Evolutionary conservation across 306 rosid species (phyloP), one percentile per base, ranked within the genome.

Genomic region (Castanea sativa): DNA sequence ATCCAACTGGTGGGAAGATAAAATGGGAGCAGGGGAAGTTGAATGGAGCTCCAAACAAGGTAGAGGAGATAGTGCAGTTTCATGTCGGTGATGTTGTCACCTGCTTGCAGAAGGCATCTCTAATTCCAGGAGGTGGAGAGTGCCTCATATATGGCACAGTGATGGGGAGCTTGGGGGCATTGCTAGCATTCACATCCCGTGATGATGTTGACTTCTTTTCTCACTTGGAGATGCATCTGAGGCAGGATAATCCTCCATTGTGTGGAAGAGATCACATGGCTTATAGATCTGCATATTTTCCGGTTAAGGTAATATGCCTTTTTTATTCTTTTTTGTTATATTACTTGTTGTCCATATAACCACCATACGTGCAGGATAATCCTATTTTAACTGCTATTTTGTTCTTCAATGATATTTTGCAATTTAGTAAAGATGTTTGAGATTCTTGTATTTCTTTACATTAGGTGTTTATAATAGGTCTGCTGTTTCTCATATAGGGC

Each of bases 241-340:
- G 99, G 87, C 99, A 95, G 91, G 98, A 95, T 69, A 86, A 92
- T 85, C 98, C 97, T 1, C 98, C 99, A 75, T 85, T 95, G 85
- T 95, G 99, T 60, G 98, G 98, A 60, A 92, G 99, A 88, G 99
- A 95, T 82, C 99, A 95, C 87, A 95, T 95, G 98, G 97, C 90
- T 79, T 95, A 88, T 78, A 86, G 99, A 86, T 95, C 99, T 73
- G 94, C 99, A 38, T 95, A 95, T 76, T 95, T 95, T 82, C 99
- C 99, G 7, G 96, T 92, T 45, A 95, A 95, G 98, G 98, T 92
- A 88, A 82, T 68, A 76, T 20, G 29, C 30, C 12, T 19, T 5
- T 71, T 30, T 63, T 71, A 18, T n/a, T 82, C 73, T 78, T 35
- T 35, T 49, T 15, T 79, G 16, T 53, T 49, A 23, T 55, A 59